These are phyloP conservation scores for Trametes sanguinea DNA, from an alignment of 768 basidiomycete genomes.

Conservation along the genomic window DNA sequence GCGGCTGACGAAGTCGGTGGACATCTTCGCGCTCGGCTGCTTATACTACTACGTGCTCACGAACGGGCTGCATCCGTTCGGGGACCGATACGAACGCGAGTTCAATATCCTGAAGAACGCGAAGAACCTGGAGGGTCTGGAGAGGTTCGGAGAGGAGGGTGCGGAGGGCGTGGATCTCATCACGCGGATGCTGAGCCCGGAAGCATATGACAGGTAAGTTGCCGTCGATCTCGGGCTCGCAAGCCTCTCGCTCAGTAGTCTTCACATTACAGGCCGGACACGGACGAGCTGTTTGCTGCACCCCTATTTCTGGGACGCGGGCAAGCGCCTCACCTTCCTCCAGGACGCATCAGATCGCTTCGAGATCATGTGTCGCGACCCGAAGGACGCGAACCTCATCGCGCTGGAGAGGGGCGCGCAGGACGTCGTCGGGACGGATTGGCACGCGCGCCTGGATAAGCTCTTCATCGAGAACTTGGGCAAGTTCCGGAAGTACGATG, in stretches of 20 bases:
- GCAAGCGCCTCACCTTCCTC: conserved; percentile 85
- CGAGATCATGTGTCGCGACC: conserved; percentile 96
- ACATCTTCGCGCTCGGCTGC: conserved; percentile 96
- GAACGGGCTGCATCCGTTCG: conserved; percentile 90
- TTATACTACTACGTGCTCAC: conserved; percentile 93
- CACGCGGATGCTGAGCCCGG: conserved; percentile 70
- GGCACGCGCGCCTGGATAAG: conserved; percentile 85
- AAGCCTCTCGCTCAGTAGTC: conserved; percentile 10
- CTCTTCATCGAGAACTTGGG: conserved; percentile 92
- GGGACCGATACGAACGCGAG: conserved; percentile 91
- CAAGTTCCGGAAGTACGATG: conserved; percentile 97
- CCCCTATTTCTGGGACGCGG: conserved; percentile 96
- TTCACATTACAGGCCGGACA: conserved; percentile 68
- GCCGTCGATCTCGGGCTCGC: neutral
- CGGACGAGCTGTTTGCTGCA: conserved; percentile 84
- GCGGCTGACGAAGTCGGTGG: conserved; percentile 90
- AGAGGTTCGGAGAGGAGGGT: conserved; percentile 89
- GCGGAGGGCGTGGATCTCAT: conserved; percentile 89
- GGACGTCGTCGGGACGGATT: conserved; percentile 84
- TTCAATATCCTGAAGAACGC: conserved; percentile 87
- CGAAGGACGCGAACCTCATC: conserved; percentile 74
- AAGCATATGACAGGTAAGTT: conserved; percentile 72
- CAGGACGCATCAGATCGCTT: conserved; percentile 98
- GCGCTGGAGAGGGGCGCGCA: conserved; percentile 71
- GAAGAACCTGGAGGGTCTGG: conserved; percentile 69